phyloP scores from a whole-genome alignment of 768 basidiomycete genomes.

The Leccinum incarnatum region DNA sequence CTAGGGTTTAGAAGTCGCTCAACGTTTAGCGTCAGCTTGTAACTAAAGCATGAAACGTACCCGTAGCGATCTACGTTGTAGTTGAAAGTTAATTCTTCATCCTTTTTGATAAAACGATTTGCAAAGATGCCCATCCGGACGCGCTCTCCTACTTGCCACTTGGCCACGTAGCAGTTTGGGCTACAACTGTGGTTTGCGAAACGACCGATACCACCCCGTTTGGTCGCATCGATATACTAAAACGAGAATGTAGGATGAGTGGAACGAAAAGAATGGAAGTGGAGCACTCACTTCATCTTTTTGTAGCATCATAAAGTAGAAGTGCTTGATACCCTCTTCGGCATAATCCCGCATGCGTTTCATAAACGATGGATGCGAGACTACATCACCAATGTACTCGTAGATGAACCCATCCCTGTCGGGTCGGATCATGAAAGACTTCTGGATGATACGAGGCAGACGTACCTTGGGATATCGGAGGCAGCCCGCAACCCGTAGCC shows the following conservation, averaged over 20 bases:
- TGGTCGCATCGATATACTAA: slow-evolving; percentile 97
- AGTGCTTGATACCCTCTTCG: slow-evolving; percentile 89
- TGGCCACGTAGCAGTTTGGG: slow-evolving; percentile 97
- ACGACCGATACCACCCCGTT: slow-evolving; percentile 92
- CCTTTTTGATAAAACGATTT: slow-evolving; percentile 67
- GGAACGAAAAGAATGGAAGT: background rate
- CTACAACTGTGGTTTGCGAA: slow-evolving; percentile 98
- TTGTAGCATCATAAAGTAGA: slow-evolving; percentile 99
- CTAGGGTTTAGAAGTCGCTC: slow-evolving; percentile 37
- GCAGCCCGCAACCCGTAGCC: slow-evolving; percentile 90
- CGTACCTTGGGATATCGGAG: slow-evolving; percentile 61
- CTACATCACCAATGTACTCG: slow-evolving; percentile 97
- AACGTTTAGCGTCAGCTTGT: background rate
- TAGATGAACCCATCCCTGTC: slow-evolving; percentile 89
- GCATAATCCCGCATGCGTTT: slow-evolving; percentile 95
- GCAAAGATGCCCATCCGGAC: slow-evolving; percentile 99
- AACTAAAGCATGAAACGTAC: slow-evolving; percentile 43
- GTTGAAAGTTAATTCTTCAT: slow-evolving; percentile 96
- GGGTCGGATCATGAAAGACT: slow-evolving; percentile 6
- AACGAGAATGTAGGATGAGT: background rate
- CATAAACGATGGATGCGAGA: slow-evolving; percentile 81
- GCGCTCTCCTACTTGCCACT: slow-evolving; percentile 89
- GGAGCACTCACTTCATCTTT: slow-evolving; percentile 83
- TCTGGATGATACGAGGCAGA: slow-evolving; percentile 5
- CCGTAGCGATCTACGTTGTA: slow-evolving; percentile 99